Evolutionary conservation across 2,329 filamentous ascomycete species (phyloP).

Genomic region (Penicillium sp.): DNA sequence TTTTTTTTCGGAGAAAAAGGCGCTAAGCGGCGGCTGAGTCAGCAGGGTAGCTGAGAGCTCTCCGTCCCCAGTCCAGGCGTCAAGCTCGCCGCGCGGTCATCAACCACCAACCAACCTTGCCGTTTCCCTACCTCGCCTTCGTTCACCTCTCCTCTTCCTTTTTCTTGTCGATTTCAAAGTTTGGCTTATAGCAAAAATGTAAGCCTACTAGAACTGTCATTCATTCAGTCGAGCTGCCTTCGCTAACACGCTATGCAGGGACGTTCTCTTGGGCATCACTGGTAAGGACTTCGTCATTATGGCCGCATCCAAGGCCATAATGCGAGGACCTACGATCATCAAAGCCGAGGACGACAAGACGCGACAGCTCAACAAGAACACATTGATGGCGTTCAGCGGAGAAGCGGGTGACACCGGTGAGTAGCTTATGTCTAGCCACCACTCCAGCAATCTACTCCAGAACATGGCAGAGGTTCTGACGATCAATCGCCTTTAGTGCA

Average conservation of each 20-base stretch:
- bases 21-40: constrained; percentile 43
- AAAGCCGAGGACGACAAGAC: constrained; percentile 98
- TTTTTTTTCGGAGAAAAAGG: constrained; percentile 47
- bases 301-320: constrained; percentile 95
- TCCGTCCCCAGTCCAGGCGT: constrained; percentile 37
- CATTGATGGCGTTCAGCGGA: constrained; percentile 91
- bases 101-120: constrained; percentile 34
- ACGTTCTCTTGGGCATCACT: constrained; percentile 96
- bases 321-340: constrained; percentile 95
- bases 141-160: constrained; percentile 31
- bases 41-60: constrained; percentile 46
- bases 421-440: constrained; percentile 30
- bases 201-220: constrained; percentile 18
- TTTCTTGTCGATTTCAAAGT: constrained; percentile 28
- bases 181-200: constrained; percentile 38
- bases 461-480: constrained; percentile 24
- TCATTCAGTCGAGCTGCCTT: constrained; percentile 19
- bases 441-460: neutral
- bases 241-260: constrained; percentile 63
- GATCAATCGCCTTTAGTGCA: constrained; percentile 67
- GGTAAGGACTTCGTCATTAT: constrained; percentile 99
- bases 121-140: constrained; percentile 27
- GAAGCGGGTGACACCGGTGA: constrained; percentile 94
- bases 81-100: constrained; percentile 50
- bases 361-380: constrained; percentile 87